Conservation (phyloP, 345 rosid species). For the Aquilaria sinensis region DNA sequence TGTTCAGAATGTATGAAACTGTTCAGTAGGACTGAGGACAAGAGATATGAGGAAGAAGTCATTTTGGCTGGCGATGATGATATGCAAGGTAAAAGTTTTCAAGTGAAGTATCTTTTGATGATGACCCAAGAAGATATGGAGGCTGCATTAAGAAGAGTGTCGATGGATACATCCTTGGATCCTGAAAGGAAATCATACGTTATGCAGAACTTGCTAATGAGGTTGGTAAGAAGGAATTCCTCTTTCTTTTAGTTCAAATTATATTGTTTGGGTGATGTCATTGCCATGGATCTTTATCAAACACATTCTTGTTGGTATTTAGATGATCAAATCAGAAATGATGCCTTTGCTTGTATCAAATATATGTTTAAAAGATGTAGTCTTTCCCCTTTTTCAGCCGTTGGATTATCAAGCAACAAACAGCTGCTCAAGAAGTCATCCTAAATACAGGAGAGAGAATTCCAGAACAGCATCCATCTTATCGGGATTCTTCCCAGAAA, state of each 20-base stretch:
- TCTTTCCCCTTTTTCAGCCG: constrained; percentile 50
- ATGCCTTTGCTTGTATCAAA: not conserved
- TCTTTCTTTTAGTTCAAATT: not conserved
- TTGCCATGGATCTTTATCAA: not conserved
- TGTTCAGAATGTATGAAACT: constrained; percentile 24
- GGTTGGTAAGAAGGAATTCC: constrained; percentile 33
- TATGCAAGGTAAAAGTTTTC: constrained; percentile 21
- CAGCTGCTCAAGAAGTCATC: constrained; percentile 21
- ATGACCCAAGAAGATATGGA: constrained; percentile 63
- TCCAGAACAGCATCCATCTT: constrained; percentile 57
- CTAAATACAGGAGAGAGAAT: constrained; percentile 30
- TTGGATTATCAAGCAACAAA: constrained; percentile 53
- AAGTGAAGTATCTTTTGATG: constrained; percentile 23
- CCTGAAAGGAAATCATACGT: constrained; percentile 49
- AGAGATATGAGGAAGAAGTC: constrained; percentile 16
- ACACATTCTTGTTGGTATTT: not conserved
- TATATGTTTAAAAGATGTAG: constrained; percentile 16
- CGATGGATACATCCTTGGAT: constrained; percentile 58
- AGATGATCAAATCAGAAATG: not conserved
- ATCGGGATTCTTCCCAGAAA: constrained; percentile 32
- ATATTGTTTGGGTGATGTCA: not conserved
- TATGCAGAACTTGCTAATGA: constrained; percentile 66
- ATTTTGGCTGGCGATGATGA: constrained; percentile 9
- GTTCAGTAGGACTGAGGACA: constrained; percentile 16
- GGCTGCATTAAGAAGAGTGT: constrained; percentile 61